Conservation (phyloP, 129 eudicot genomes). For the Artemisia annua region DNA sequence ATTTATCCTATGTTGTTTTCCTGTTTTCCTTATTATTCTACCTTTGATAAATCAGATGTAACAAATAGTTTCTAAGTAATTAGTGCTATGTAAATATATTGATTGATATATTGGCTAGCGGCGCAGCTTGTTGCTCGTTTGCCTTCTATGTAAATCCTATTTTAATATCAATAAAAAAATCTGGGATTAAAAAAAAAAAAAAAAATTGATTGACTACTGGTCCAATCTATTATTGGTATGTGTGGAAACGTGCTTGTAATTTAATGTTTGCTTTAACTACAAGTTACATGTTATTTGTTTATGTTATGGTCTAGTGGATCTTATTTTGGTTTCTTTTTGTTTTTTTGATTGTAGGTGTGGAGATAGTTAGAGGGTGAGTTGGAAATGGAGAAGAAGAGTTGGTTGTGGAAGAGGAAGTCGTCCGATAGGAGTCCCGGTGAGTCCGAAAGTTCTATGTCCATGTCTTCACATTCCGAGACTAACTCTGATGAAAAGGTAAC, state of each 20-base stretch:
- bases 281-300: slow-evolving; percentile 14
- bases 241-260: slow-evolving; percentile 12
- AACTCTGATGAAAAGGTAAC: slow-evolving; percentile 82
- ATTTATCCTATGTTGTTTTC: too few species aligned
- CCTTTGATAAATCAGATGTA: too few species aligned
- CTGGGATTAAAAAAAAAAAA: too few species aligned
- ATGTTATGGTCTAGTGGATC: slow-evolving; percentile 14
- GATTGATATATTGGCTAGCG: too few species aligned
- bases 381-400: slow-evolving; percentile 76
- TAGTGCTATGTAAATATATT: too few species aligned
- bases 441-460: slow-evolving; percentile 79
- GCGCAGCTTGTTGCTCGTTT: too few species aligned
- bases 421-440: slow-evolving; percentile 82
- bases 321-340: background rate
- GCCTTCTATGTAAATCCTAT: too few species aligned
- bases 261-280: slow-evolving; percentile 16
- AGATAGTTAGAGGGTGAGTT: slow-evolving; percentile 16
- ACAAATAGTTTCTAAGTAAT: too few species aligned
- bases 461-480: slow-evolving; percentile 86
- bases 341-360: slow-evolving; percentile 14
- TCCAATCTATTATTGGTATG: slow-evolving; percentile 11
- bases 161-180: too few species aligned
- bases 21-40: too few species aligned
- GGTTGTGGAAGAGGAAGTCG: slow-evolving; percentile 86
- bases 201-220: background rate